Conservation (phyloP, 768 basidiomycete genomes). For the Auricularia cornea region DNA sequence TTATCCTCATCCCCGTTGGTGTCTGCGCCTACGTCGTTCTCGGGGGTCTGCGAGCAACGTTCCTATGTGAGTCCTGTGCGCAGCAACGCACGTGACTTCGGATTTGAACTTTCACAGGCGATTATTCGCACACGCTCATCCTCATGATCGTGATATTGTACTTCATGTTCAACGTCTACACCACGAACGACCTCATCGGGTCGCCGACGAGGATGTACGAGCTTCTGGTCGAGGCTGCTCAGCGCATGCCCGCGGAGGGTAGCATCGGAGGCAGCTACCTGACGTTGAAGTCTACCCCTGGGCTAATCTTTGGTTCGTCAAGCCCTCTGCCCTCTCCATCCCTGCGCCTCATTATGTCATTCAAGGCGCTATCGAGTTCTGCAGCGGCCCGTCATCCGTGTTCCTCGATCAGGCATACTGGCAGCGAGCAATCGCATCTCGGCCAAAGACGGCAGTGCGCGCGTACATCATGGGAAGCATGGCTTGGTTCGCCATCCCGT, state of each 20-base stretch:
- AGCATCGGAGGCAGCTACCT: conserved; percentile 45
- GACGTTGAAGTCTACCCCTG: conserved; percentile 47
- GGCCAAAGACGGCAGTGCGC: conserved; percentile 27
- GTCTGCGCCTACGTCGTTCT: conserved; percentile 33
- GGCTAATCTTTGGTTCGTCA: conserved; percentile 32
- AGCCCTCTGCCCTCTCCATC: conserved; percentile 26
- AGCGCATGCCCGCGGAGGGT: conserved; percentile 38
- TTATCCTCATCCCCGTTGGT: conserved; percentile 38
- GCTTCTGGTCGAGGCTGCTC: conserved; percentile 37
- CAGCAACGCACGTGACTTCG: too few species aligned
- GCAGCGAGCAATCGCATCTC: conserved; percentile 38
- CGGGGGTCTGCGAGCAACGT: conserved; percentile 27
- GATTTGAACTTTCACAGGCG: conserved; percentile 37
- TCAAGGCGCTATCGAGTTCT: conserved; percentile 1
- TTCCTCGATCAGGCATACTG: conserved; percentile 34
- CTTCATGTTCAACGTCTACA: conserved; percentile 27
- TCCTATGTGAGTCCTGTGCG: conserved; percentile 20
- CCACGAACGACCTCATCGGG: conserved; percentile 31
- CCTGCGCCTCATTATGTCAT: not conserved
- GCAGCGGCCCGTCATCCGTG: conserved; percentile 11
- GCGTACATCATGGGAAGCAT: conserved; percentile 46
- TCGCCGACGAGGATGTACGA: conserved; percentile 36
- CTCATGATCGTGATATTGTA: conserved; percentile 32
- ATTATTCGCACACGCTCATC: conserved; percentile 39
- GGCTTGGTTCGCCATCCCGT: conserved; percentile 51